A percentile compares a stretch with the other conserved stretches of the same genome.
Evolutionary conservation across 768 basidiomycete species (phyloP).

Genomic region (Leccinum boreale): DNA sequence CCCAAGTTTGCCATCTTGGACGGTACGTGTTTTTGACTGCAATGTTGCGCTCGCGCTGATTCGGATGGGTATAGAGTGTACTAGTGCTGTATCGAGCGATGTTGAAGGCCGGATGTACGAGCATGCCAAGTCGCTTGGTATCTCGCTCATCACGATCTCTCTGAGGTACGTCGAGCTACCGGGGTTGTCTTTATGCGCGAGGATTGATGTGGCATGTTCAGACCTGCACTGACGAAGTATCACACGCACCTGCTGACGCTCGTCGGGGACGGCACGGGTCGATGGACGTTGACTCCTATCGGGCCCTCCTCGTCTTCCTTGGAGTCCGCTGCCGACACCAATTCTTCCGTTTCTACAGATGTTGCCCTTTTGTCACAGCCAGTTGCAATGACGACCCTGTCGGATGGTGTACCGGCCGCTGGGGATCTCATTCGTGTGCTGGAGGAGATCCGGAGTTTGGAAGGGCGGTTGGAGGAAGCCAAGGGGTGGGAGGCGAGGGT

Average conservation of each 20-base stretch:
- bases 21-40: conserved; percentile 45
- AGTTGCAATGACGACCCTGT: background rate
- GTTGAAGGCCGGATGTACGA: conserved; percentile 97
- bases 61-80: conserved; percentile 62
- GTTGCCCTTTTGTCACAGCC: background rate
- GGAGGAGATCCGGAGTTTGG: conserved; percentile 27
- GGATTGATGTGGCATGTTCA: background rate
- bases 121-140: conserved; percentile 81
- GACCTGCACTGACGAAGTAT: conserved; percentile 84
- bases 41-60: background rate
- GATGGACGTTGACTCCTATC: no score
- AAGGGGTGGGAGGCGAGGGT: conserved; percentile 27
- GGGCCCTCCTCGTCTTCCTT: background rate
- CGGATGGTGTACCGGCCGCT: conserved; percentile 1
- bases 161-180: conserved; percentile 50
- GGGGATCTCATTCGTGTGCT: conserved; percentile 23
- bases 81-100: conserved; percentile 92
- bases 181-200: no score
- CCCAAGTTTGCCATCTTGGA: conserved; percentile 85
- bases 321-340: background rate
- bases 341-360: background rate
- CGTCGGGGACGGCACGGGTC: no score
- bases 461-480: conserved; percentile 24
- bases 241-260: conserved; percentile 54
- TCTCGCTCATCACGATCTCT: conserved; percentile 92